A percentile compares a stretch with the other conserved stretches of the same genome.
Evolutionary conservation across 1,284 basidiomycete genomes (phyloP).

Genomic region (Tetrapyrgos nigripes): DNA sequence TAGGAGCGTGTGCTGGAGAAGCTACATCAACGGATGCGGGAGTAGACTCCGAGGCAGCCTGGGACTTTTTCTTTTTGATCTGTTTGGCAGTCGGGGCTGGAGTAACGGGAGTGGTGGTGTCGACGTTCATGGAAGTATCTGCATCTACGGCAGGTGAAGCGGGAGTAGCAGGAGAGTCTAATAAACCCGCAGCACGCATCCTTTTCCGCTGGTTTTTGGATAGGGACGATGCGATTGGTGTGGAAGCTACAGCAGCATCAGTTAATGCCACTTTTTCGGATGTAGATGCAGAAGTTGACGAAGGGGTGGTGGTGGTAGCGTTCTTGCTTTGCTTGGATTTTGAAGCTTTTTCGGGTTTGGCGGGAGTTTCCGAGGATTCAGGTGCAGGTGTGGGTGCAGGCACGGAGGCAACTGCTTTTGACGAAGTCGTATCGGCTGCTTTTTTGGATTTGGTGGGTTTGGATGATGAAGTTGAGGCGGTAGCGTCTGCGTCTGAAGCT

Average conservation of each 20-base stretch:
- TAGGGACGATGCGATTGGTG: not conserved
- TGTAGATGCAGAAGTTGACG: not conserved
- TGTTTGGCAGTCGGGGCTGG: not conserved
- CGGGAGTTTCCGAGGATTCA: not conserved
- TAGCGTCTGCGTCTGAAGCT: not conserved
- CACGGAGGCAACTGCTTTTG: not conserved
- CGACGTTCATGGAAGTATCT: not conserved
- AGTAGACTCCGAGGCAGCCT: not conserved
- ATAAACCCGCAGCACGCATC: not conserved
- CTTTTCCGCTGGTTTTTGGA: not conserved
- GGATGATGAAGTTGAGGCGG: not conserved
- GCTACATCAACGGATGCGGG: not conserved
- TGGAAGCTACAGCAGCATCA: not conserved
- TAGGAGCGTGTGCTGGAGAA: not conserved
- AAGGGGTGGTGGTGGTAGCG: not conserved
- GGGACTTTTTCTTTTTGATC: conserved; percentile 9
- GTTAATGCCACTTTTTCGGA: not conserved
- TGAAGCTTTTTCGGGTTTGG: conserved; percentile 2
- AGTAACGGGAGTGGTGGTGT: not conserved
- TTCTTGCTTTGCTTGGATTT: conserved; percentile 2
- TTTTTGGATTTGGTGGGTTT: conserved; percentile 12
- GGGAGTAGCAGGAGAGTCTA: not conserved
- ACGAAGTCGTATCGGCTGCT: not conserved
- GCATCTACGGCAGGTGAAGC: not conserved
- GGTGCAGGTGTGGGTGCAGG: not conserved